These are phyloP conservation scores for Dendrobium huoshanense DNA, from an alignment of 106 monocot species.

Conservation along the genomic window DNA sequence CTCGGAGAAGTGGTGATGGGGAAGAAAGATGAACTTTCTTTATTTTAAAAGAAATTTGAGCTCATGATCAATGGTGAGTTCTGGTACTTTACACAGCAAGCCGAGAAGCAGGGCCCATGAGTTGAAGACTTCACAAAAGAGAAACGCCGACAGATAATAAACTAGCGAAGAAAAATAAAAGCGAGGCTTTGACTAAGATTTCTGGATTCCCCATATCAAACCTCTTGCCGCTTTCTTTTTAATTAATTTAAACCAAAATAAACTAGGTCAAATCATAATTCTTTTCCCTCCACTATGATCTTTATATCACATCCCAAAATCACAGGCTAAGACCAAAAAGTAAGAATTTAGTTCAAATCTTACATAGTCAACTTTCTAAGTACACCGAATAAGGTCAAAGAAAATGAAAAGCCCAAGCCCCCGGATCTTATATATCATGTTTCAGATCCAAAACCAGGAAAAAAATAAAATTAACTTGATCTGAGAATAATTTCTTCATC, in stretches of 20 bases:
- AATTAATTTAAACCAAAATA: neutral
- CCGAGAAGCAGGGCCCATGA: neutral
- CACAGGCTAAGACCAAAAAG: neutral
- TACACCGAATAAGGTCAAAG: neutral
- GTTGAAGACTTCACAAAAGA: neutral
- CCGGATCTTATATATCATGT: neutral
- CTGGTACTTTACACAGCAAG: neutral
- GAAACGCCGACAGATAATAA: neutral
- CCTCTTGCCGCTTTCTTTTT: neutral
- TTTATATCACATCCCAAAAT: neutral
- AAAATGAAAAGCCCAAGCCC: neutral
- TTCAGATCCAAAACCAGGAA: neutral
- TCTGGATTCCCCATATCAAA: neutral
- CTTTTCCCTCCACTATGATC: neutral
- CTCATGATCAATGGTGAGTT: neutral
- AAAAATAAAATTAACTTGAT: neutral
- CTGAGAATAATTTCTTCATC: neutral
- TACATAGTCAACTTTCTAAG: neutral
- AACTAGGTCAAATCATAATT: neutral
- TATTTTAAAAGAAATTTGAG: neutral
- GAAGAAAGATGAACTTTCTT: neutral
- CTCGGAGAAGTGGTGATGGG: no score
- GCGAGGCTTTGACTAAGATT: neutral
- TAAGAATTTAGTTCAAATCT: neutral
- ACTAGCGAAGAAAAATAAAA: neutral